Base-by-base conservation (phyloP, 139 green algal species). In the Dunaliella primolecta region DNA sequence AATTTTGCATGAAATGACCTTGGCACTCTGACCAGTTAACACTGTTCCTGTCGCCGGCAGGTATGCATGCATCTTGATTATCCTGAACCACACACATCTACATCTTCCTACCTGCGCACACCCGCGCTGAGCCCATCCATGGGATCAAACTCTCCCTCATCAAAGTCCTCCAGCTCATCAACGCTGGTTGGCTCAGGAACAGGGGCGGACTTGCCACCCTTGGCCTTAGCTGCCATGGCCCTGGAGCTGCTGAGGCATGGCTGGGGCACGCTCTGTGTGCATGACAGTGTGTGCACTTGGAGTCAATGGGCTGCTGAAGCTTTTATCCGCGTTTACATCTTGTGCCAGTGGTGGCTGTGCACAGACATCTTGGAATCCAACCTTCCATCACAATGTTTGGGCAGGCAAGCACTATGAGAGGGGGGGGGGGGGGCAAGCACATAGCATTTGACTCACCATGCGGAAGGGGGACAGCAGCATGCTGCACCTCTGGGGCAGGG, bases 61-160 rank as follows among this genome's bases (percentile, higher is more conserved):
- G n/a, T n/a, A n/a, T n/a, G n/a, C n/a, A n/a, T n/a, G n/a, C n/a
- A n/a, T n/a, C n/a, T n/a, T n/a, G n/a, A n/a, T n/a, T n/a, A n/a
- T n/a, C n/a, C n/a, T n/a, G n/a, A n/a, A n/a, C n/a, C n/a, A n/a
- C n/a, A n/a, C n/a, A n/a, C n/a, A n/a, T n/a, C n/a, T n/a, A 35
- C 27, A 77, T 31, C 20, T 77, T 32, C 15, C 21, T 77, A 81
- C 83, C 64, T 84, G 64, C 30, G 78, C 34, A 77, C 77, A n/a
- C 30, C 77, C 7, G 84, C 36, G 36, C 35, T 64, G 1, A 87
- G 38, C 3, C 70, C 84, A 23, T 36, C 78, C 79, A 87, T 76
- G 36, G 71, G 79, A 36, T 87, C 84, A 77, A 80, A 87, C 33
- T 87, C 84, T 36, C 80, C 76, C 3, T 55, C 75, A 29, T 87